Evolutionary conservation across 148 eudicot genomes (phyloP), one percentile per base, ranked within the genome.

Genomic region (Euryodendron excelsum): DNA sequence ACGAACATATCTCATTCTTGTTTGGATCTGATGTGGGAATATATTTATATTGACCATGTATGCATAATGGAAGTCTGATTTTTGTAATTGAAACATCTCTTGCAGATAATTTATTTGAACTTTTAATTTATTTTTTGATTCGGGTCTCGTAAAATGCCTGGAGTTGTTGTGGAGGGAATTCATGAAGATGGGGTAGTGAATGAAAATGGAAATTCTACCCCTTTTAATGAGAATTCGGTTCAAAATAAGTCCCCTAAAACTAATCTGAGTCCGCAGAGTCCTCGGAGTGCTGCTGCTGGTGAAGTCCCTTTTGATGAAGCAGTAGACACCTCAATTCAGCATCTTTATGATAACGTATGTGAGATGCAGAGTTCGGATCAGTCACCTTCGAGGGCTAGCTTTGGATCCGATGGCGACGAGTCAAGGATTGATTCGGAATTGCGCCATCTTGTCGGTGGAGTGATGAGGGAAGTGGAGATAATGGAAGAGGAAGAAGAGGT

Each of bases 311-410:
- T 72, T 68, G 84, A 84, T 59, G 88, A 48, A 73, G 89, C 73
- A 44, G 89, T 85, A 52, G 98, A 93, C 50, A 85, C 98, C 47
- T 93, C 99, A 17, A 96, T 96, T 77, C 95, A 96, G 73, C 93
- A 96, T 60, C 98, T 96, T 72, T 96, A 90, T 75, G 93, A 93
- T 76, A 96, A 96, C 81, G 97, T 96, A 5, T 96, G 95, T 85
- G 99, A 96, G 82, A 91, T 96, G 97, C 95, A 93, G 86, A 96
- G 99, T 66, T 96, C 99, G 55, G 98, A 96, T 83, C 98, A 92
- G 60, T 96, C 99, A 27, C 98, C 97, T 15, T 96, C 99, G 3
- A 91, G 99, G 82, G 91, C 73, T 65, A 96, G 99, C 73, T 96
- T 86, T 68, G 83, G 91, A 58, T 92, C 98, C 0, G 95, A 96